A percentile compares a stretch with the other conserved stretches of the same genome.
Conservation (phyloP, 148 eudicot genomes). For the Diospyros kaki region DNA sequence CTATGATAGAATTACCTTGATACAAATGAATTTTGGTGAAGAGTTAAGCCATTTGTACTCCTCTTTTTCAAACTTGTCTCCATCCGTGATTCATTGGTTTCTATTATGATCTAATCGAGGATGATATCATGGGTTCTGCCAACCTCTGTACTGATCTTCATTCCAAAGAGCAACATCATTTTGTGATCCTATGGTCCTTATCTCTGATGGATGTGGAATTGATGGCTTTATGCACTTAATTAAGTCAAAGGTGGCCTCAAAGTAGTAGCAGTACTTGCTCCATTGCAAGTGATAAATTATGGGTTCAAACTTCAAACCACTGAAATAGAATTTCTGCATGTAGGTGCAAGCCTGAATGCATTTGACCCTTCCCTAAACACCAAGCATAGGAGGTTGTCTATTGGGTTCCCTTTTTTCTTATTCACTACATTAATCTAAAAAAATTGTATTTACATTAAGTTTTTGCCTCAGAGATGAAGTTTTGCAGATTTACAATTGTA, state of each 20-base stretch:
- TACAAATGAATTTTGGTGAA: not conserved
- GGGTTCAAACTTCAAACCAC: too few species aligned
- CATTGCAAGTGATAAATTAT: too few species aligned
- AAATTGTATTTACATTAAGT: not conserved
- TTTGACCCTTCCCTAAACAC: too few species aligned
- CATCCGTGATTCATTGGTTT: not conserved
- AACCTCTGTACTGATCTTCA: not conserved
- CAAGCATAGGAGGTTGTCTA: too few species aligned
- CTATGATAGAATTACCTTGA: not conserved
- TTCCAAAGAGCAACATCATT: not conserved
- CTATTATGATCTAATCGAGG: not conserved
- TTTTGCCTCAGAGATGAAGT: not conserved
- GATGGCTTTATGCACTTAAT: not conserved
- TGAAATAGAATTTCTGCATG: too few species aligned
- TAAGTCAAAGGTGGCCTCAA: too few species aligned
- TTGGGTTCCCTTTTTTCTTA: too few species aligned
- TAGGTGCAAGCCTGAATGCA: too few species aligned
- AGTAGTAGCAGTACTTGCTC: too few species aligned
- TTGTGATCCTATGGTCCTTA: not conserved
- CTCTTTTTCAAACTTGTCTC: not conserved
- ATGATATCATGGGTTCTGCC: not conserved
- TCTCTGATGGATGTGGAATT: not conserved
- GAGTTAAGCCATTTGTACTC: not conserved
- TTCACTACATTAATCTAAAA: not conserved
- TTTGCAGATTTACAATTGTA: conserved; percentile 8